Percentiles rank a stretch among this genome's conserved stretches.
These are phyloP conservation scores for Venustampulla echinocandica DNA, from an alignment of 495 filamentous ascomycete genomes.

Conservation along the genomic window DNA sequence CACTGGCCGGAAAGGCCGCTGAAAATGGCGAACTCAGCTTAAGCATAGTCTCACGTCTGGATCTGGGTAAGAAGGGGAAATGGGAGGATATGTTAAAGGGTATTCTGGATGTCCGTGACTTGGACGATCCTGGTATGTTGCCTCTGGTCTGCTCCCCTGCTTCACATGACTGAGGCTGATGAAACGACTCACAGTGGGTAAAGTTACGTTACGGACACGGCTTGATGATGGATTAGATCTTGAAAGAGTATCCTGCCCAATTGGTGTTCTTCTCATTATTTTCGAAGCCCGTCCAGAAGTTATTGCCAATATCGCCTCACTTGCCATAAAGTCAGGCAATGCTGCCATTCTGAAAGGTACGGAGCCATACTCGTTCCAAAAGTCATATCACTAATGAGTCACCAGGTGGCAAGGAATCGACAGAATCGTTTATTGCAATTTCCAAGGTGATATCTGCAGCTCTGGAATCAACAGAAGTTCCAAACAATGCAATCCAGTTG, in stretches of 20 bases:
- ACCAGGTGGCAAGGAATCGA: slow-evolving; percentile 85
- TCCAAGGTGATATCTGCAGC: slow-evolving; percentile 75
- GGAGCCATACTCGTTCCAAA: background rate
- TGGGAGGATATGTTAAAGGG: slow-evolving; percentile 97
- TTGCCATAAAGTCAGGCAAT: slow-evolving; percentile 96
- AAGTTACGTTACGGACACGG: slow-evolving; percentile 69
- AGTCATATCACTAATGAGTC: background rate
- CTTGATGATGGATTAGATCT: slow-evolving; percentile 84
- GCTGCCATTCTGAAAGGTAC: slow-evolving; percentile 91
- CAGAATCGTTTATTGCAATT: slow-evolving; percentile 84
- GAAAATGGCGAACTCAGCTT: slow-evolving; percentile 65
- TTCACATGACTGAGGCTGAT: background rate
- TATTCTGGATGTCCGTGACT: slow-evolving; percentile 76
- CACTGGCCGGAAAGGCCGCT: slow-evolving; percentile 60
- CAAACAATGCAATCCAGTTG: slow-evolving; percentile 80
- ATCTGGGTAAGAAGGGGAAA: slow-evolving; percentile 77
- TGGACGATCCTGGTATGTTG: slow-evolving; percentile 73
- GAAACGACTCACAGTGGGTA: slow-evolving; percentile 55
- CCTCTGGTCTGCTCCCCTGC: background rate
- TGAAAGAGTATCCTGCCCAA: slow-evolving; percentile 83
- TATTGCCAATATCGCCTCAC: slow-evolving; percentile 96
- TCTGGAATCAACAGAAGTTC: slow-evolving; percentile 66
- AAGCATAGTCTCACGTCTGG: slow-evolving; percentile 84
- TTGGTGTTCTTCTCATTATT: slow-evolving; percentile 92
- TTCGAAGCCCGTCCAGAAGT: slow-evolving; percentile 98